phyloP scores from a whole-genome alignment of 257 asterid species.

The Nicotiana otophora region DNA sequence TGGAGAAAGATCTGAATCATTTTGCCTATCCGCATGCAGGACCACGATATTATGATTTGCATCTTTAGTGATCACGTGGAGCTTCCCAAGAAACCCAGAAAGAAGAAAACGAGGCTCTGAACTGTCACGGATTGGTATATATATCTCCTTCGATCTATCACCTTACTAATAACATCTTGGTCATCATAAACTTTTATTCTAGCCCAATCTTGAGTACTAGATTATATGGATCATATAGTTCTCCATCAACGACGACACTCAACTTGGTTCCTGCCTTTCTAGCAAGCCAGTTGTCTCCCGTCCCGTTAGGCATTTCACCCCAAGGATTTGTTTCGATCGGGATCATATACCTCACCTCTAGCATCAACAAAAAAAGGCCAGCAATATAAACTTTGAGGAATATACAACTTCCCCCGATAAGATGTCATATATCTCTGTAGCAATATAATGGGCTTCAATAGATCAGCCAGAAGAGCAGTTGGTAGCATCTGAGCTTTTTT shows the following conservation, averaged over 20 bases:
- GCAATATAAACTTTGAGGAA: slow-evolving; percentile 84
- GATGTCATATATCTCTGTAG: slow-evolving; percentile 72
- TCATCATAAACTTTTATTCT: slow-evolving; percentile 79
- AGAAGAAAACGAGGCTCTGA: slow-evolving; percentile 75
- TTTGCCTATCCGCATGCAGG: slow-evolving; percentile 57
- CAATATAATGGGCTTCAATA: slow-evolving; percentile 68
- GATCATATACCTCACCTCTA: slow-evolving; percentile 91
- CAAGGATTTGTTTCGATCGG: slow-evolving; percentile 58
- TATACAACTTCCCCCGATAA: slow-evolving; percentile 70
- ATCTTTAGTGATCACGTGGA: slow-evolving; percentile 75
- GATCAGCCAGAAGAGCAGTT: slow-evolving; percentile 77
- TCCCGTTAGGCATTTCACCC: slow-evolving; percentile 83
- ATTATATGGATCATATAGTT: slow-evolving; percentile 78
- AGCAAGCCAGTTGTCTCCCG: slow-evolving; percentile 99
- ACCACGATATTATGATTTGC: slow-evolving; percentile 42
- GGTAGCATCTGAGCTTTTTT: slow-evolving; percentile 63
- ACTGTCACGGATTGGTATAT: slow-evolving; percentile 46
- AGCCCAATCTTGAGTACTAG: slow-evolving; percentile 60
- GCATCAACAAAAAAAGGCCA: slow-evolving; percentile 94
- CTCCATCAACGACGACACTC: slow-evolving; percentile 76
- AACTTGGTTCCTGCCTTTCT: slow-evolving; percentile 81
- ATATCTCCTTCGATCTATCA: slow-evolving; percentile 60
- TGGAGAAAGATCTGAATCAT: slow-evolving; percentile 26
- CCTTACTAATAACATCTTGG: slow-evolving; percentile 68
- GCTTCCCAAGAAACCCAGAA: slow-evolving; percentile 69